These are phyloP conservation scores for Breynia disticha DNA, from an alignment of 441 rosid species.

Conservation along the genomic window DNA sequence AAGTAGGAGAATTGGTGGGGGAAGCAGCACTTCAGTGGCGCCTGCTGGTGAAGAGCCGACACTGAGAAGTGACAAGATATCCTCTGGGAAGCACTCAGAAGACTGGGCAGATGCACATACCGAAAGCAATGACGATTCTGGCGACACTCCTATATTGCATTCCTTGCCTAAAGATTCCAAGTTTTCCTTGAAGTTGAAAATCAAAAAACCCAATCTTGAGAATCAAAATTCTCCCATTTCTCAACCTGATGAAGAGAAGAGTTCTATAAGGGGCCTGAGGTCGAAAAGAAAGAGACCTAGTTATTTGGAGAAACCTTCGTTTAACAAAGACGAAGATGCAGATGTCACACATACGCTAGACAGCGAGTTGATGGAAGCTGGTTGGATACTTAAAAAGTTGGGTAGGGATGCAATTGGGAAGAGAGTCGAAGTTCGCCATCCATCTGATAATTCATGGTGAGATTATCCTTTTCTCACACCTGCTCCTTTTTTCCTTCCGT, in stretches of 20 bases:
- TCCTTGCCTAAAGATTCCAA: slow-evolving; percentile 59
- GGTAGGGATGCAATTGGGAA: slow-evolving; percentile 90
- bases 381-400: slow-evolving; percentile 85
- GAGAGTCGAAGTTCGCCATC: slow-evolving; percentile 79
- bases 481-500: background rate
- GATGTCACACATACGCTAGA: slow-evolving; percentile 42
- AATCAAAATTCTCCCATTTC: slow-evolving; percentile 42
- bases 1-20: slow-evolving; percentile 38
- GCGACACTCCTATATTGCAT: slow-evolving; percentile 33
- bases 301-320: slow-evolving; percentile 38
- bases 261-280: slow-evolving; percentile 78
- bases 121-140: slow-evolving; percentile 50
- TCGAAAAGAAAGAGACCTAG: slow-evolving; percentile 88
- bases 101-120: slow-evolving; percentile 37
- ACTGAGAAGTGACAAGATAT: slow-evolving; percentile 31
- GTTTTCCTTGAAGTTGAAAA: slow-evolving; percentile 72
- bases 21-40: slow-evolving; percentile 29
- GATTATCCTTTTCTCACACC: slow-evolving; percentile 15
- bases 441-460: slow-evolving; percentile 82
- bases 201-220: slow-evolving; percentile 63
- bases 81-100: slow-evolving; percentile 38
- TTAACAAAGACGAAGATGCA: slow-evolving; percentile 58
- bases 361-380: slow-evolving; percentile 84
- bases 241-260: slow-evolving; percentile 48
- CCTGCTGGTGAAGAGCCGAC: slow-evolving; percentile 31